Evolutionary conservation across 2,329 filamentous ascomycete species (phyloP), one percentile per base, ranked within the genome.

Genomic region (Cladosporium oxysporum): DNA sequence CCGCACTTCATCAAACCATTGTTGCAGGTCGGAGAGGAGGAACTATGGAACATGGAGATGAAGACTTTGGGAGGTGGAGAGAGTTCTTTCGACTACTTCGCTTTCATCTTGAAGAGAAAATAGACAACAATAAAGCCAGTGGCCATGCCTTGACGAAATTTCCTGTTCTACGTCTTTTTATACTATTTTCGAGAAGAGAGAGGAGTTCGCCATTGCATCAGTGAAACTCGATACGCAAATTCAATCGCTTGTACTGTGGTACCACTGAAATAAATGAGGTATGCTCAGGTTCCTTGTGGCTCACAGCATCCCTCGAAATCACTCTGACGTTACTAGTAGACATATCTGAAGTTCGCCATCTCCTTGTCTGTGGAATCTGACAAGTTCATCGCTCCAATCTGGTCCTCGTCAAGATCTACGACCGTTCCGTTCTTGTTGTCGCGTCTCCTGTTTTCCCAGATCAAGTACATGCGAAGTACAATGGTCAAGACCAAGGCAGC

Each of bases 1-100:
- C 83, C 82, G 14, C 84, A 85, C 71, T 86, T 87, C 67, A 81
- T 86, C 55, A 79, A 75, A 70, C 82, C 81, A 14, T 72, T 85
- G 21, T 71, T 87, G 21, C 78, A 79, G 29, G 71, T 75, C 10
- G 76, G 80, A 2, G 77, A 76, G 0, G 58, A 61, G 41, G 44
- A 29, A 37, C 70, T 80, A 7, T 85, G 83, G 83, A 72, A 78
- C 29, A 61, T 85, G 28, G 70, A 80, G 4, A 73, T 83, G 66
- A 79, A 84, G 58, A 73, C 76, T 11, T 72, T 85, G 4, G 76
- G 76, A 6, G 72, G 67, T 18, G 72, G 72, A 6, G 75, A 72
- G 28, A 79, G 80, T 37, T 77, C 77, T 0, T 84, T 86, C 67
- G 80, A 81, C n/a, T 85, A 85, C 70, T 82, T 78, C 71, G 81